Percentiles rank a stretch among this genome's conserved stretches.
Conservation (phyloP, 2,329 filamentous ascomycete species). For the Diplocarpon rosae region DNA sequence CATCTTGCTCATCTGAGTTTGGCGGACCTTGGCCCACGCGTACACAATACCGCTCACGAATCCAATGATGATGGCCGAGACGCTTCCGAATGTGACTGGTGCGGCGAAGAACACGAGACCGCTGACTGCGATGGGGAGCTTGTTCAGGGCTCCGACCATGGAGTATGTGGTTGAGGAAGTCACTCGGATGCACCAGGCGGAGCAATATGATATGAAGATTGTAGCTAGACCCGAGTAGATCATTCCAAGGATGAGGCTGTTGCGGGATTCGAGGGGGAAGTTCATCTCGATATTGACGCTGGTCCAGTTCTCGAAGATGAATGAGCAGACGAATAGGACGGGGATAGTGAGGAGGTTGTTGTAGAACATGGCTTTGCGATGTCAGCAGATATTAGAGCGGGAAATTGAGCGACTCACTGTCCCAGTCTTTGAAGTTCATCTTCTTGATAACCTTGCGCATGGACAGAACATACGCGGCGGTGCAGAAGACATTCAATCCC, state of each 20-base stretch:
- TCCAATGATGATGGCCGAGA: conserved; percentile 81
- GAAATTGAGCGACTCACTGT: conserved; percentile 58
- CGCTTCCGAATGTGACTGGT: conserved; percentile 82
- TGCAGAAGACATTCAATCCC: conserved; percentile 92
- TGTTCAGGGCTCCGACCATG: conserved; percentile 97
- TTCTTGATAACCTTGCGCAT: conserved; percentile 99
- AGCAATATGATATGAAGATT: conserved; percentile 99
- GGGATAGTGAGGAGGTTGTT: conserved; percentile 98
- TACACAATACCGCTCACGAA: conserved; percentile 92
- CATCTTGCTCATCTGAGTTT: conserved; percentile 56
- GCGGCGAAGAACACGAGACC: conserved; percentile 93
- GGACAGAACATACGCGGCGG: conserved; percentile 74
- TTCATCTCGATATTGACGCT: conserved; percentile 70
- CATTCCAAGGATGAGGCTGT: conserved; percentile 76
- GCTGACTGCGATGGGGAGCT: conserved; percentile 87
- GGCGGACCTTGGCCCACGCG: conserved; percentile 73
- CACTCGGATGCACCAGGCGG: conserved; percentile 95
- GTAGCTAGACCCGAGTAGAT: conserved; percentile 85
- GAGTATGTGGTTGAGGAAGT: conserved; percentile 97
- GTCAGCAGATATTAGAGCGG: conserved; percentile 25
- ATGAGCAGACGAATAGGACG: conserved; percentile 70
- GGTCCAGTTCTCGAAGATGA: conserved; percentile 89
- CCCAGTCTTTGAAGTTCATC: conserved; percentile 99
- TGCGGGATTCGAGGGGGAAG: conserved; percentile 75
- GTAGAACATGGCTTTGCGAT: conserved; percentile 83